phyloP scores from a whole-genome alignment of 2,329 filamentous ascomycete species.

The Verticillium dahliae region DNA sequence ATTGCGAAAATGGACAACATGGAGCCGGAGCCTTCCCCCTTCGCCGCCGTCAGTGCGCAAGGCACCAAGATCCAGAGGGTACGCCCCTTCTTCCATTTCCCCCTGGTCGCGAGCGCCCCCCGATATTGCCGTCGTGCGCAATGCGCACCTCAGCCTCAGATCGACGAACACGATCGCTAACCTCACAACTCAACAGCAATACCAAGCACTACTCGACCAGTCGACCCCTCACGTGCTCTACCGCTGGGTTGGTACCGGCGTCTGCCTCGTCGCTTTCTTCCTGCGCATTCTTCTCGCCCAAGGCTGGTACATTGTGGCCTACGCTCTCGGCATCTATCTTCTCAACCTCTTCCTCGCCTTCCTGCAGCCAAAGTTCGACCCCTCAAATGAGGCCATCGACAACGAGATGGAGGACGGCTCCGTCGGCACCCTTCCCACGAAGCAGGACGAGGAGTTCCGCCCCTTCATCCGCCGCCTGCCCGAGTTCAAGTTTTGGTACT shows the following conservation, averaged over 20 bases:
- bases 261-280: constrained; percentile 74
- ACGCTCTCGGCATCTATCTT: constrained; percentile 96
- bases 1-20: constrained; percentile 65
- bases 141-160: not conserved
- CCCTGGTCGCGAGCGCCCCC: not conserved
- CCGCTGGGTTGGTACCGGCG: constrained; percentile 81
- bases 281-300: constrained; percentile 84
- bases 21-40: constrained; percentile 86
- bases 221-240: constrained; percentile 85
- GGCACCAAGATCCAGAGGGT: constrained; percentile 70
- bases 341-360: constrained; percentile 99
- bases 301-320: constrained; percentile 99
- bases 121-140: not conserved
- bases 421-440: constrained; percentile 76
- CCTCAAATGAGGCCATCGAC: constrained; percentile 82
- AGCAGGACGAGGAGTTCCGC: constrained; percentile 94
- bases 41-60: constrained; percentile 81
- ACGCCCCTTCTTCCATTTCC: constrained; percentile 22
- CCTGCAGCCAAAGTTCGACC: constrained; percentile 97
- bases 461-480: constrained; percentile 94
- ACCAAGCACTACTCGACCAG: constrained; percentile 90
- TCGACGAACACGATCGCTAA: constrained; percentile 9
- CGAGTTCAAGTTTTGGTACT: constrained; percentile 99
- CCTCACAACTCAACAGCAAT: constrained; percentile 53
- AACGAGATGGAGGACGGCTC: constrained; percentile 95